These are phyloP conservation scores for Bolboschoenus planiculmis DNA, from an alignment of 176 grass and related monocot genomes.

Conservation along the genomic window DNA sequence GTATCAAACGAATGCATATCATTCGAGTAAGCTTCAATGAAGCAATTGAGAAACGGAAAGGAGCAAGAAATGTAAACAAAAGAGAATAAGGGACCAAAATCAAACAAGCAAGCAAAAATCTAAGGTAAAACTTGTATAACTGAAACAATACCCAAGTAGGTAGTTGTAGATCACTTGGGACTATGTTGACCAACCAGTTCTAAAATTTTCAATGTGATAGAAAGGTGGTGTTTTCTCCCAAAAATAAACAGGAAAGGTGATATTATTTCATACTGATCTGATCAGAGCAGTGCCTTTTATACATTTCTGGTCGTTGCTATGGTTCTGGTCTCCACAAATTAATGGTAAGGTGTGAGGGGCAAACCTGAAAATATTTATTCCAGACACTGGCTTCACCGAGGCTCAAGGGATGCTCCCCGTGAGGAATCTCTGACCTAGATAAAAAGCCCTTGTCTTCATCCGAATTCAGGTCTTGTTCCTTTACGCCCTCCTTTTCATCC, in stretches of 20 bases:
- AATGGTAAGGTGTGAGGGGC: conserved; percentile 3
- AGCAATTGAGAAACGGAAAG: background rate
- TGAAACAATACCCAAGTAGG: background rate
- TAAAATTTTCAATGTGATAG: background rate
- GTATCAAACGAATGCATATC: background rate
- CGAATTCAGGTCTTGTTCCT: conserved; percentile 39
- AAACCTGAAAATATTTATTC: conserved; percentile 98
- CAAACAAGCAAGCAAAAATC: background rate
- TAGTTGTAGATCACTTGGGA: background rate
- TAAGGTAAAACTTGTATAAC: background rate
- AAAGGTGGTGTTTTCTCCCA: background rate
- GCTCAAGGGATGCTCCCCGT: conserved; percentile 86
- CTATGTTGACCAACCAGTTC: background rate
- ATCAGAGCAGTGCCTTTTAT: background rate
- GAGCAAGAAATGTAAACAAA: background rate
- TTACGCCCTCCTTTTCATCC: conserved; percentile 53
- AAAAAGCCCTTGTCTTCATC: conserved; percentile 59
- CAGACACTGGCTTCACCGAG: conserved; percentile 88
- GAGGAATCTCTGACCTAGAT: conserved; percentile 61
- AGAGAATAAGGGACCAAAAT: background rate
- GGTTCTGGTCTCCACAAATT: background rate
- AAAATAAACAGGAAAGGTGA: background rate
- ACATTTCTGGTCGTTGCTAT: background rate
- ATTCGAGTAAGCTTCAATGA: background rate
- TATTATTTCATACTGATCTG: background rate